Evolutionary conservation across 2,329 filamentous ascomycete species (phyloP).

Genomic region (Epichloe festucae): DNA sequence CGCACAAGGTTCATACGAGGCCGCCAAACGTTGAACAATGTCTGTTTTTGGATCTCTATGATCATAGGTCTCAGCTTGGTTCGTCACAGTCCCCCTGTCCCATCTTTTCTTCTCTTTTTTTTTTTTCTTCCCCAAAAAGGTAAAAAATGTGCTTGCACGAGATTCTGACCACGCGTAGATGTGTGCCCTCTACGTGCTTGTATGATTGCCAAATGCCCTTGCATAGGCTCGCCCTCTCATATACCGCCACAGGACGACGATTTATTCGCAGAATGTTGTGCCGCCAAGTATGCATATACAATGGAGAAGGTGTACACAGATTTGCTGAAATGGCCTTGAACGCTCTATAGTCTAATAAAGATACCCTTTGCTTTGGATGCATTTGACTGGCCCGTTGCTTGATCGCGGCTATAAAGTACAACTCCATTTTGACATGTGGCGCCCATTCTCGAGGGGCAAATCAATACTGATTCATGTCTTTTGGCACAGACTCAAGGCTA

Average conservation of each 20-base stretch:
- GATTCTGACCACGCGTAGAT: slow-evolving; percentile 23
- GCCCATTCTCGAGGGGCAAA: no score
- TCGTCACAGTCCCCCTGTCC: slow-evolving; percentile 20
- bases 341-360: neutral
- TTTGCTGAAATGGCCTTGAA: neutral
- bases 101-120: neutral
- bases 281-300: no score
- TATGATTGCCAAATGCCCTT: slow-evolving; percentile 16
- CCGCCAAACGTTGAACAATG: slow-evolving; percentile 70
- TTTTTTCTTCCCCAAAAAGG: neutral
- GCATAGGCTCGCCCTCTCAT: no score
- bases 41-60: slow-evolving; percentile 87
- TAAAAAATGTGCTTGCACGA: slow-evolving; percentile 6
- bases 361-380: neutral
- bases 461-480: no score
- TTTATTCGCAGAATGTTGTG: no score
- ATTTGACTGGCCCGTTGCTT: neutral
- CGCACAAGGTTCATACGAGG: slow-evolving; percentile 63
- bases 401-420: no score
- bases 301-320: no score
- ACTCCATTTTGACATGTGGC: no score
- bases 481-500: no score
- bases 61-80: slow-evolving; percentile 74
- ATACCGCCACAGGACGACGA: no score
- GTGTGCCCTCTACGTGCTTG: slow-evolving; percentile 39